phyloP scores from a whole-genome alignment of 169 alveolate genomes.

The Toxoplasma gondii region DNA sequence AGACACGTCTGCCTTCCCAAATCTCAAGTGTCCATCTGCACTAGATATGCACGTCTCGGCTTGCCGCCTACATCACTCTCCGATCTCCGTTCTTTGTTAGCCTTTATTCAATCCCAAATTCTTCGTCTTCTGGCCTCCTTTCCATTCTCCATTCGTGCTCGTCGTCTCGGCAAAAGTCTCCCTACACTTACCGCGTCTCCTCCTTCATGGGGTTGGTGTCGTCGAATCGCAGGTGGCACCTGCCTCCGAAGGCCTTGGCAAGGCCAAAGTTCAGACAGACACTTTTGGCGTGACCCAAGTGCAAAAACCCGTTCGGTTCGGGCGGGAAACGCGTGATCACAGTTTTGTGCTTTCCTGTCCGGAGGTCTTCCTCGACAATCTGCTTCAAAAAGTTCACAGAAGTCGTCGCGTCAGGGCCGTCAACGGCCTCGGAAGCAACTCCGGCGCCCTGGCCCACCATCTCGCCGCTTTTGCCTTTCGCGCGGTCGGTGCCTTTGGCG shows the following conservation, averaged over 20 bases:
- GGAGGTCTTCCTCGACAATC: conserved; percentile 52
- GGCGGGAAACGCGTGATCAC: conserved; percentile 98
- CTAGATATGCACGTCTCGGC: too few relatives aligned
- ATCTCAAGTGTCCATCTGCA: too few relatives aligned
- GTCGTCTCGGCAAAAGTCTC: too few relatives aligned
- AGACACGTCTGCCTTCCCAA: too few relatives aligned
- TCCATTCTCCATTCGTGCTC: too few relatives aligned
- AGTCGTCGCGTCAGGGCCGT: conserved; percentile 35
- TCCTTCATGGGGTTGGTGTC: conserved; percentile 99
- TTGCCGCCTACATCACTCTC: too few relatives aligned
- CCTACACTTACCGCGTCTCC: conserved; percentile 82
- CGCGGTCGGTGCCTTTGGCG: not conserved
- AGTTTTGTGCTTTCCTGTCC: conserved; percentile 51
- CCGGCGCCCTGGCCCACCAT: not conserved
- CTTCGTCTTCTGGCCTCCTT: too few relatives aligned
- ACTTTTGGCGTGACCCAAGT: conserved; percentile 99
- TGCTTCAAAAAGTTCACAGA: conserved; percentile 53
- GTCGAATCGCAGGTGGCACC: conserved; percentile 97
- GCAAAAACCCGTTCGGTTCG: conserved; percentile 99
- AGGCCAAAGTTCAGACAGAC: conserved; percentile 96
- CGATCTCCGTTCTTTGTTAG: too few relatives aligned
- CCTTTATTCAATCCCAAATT: too few relatives aligned
- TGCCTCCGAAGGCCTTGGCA: conserved; percentile 93
- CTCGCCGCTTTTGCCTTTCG: not conserved
- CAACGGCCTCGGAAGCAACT: not conserved